Evolutionary conservation across 352 stramenopile species (phyloP), one percentile per base, ranked within the genome.

Genomic region (Blastocystis sp.): DNA sequence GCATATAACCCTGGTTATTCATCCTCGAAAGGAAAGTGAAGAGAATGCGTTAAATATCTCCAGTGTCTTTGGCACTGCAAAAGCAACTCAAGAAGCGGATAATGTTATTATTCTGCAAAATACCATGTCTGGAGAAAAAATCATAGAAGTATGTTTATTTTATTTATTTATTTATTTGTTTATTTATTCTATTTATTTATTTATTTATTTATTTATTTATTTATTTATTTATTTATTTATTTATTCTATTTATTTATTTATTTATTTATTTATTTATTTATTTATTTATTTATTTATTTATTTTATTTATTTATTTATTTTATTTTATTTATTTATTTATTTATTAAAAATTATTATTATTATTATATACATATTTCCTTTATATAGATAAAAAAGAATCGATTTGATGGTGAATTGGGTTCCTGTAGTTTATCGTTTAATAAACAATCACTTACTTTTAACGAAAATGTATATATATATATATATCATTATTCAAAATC

Each of bases 21-120:
- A 99, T 57, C 91, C 91, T 9, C 79, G 89, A 27, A 99, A 99
- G 67, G 91, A 98, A 75, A 82, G 91, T 37, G 86, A 95, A 55
- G 78, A 86, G 28, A 55, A 76, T 10, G 73, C 81, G 32, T 72
- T 94, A 40, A 89, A 78, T 31, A 83, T 97, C 24, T 86, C 77
- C 16, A 94, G 82, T 2, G 84, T 99, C 43, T 97, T 93, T 62
- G 91, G 91, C 42, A 93, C 84, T 18, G 90, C 88, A 31, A 99
- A 99, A 69, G 88, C 88, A 6, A 96, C 90, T 1, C 91, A 99
- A 74, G 91, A 99, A 74, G 90, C 89, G 6, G 91, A 99, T 70
- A 95, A 93, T 42, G 88, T 99, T 16, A 68, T 97, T n/a, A 96
- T 98, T 47, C 67, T 99, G 34, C 91, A 99, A 72, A 76, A 72